Percentiles rank a stretch among this genome's conserved stretches.
phyloP scores from a whole-genome alignment of 2,329 filamentous ascomycete genomes.

The Verticillium zaregamsianum region DNA sequence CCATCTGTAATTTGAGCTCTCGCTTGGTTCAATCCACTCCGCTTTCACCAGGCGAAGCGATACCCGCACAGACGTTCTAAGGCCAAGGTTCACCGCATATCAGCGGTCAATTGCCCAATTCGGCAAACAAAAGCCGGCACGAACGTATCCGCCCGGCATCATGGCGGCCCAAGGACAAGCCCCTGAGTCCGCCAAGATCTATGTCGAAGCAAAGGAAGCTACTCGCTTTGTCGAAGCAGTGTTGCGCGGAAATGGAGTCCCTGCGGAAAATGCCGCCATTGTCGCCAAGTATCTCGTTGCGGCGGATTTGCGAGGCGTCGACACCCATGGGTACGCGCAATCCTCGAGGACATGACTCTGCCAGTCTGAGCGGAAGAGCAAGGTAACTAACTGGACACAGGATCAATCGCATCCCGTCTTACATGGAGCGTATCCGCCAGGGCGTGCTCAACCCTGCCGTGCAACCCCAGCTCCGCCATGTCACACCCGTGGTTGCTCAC shows the following conservation, averaged over 20 bases:
- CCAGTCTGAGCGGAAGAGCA: not conserved
- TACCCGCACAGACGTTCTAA: not conserved
- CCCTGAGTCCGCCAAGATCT: slow-evolving; percentile 15
- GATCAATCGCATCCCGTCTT: slow-evolving; percentile 73
- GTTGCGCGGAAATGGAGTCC: slow-evolving; percentile 57
- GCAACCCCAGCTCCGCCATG: slow-evolving; percentile 51
- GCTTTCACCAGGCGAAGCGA: not conserved
- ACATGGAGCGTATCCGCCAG: slow-evolving; percentile 68
- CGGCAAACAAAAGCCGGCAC: not conserved
- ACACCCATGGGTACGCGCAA: slow-evolving; percentile 58
- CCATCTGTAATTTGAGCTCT: too few relatives aligned
- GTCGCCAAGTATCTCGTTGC: slow-evolving; percentile 66
- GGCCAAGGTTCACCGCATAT: not conserved
- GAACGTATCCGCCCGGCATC: not conserved
- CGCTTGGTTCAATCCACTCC: too few relatives aligned
- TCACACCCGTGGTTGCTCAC: slow-evolving; percentile 68
- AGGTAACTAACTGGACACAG: slow-evolving; percentile 18
- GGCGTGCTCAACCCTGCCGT: slow-evolving; percentile 62
- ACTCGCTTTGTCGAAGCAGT: slow-evolving; percentile 47
- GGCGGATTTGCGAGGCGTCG: slow-evolving; percentile 73
- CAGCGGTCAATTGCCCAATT: not conserved
- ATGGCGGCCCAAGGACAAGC: not conserved
- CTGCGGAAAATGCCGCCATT: slow-evolving; percentile 52
- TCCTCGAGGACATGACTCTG: not conserved
- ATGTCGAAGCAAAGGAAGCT: slow-evolving; percentile 35